phyloP scores from a whole-genome alignment of 306 rosid genomes.

The Rubus idaeus region DNA sequence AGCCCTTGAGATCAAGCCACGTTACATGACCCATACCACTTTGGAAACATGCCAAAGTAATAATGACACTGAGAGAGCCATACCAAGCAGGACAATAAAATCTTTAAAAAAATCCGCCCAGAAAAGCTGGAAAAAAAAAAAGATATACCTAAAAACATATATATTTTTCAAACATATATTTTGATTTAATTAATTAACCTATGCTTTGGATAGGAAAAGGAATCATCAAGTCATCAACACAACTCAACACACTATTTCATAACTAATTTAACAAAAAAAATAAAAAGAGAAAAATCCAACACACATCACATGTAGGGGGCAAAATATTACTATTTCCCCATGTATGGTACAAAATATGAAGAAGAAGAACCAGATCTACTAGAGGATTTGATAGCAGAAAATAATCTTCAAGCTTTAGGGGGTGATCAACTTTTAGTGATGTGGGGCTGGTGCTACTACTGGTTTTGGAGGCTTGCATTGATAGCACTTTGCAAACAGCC shows the following conservation, averaged over 20 bases:
- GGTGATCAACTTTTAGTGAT: constrained; percentile 24
- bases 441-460: constrained; percentile 33
- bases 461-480: constrained; percentile 72
- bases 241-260: constrained; percentile 51
- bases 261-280: constrained; percentile 29
- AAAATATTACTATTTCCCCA: constrained; percentile 57
- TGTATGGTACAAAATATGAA: constrained; percentile 60
- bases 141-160: constrained; percentile 25
- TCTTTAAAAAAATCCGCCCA: constrained; percentile 27
- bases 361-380: constrained; percentile 3
- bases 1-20: constrained; percentile 21
- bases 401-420: background rate
- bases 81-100: constrained; percentile 25
- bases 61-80: constrained; percentile 33
- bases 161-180: constrained; percentile 43
- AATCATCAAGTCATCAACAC: constrained; percentile 50
- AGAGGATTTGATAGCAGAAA: background rate
- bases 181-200: constrained; percentile 29
- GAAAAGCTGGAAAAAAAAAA: background rate
- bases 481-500: constrained; percentile 95
- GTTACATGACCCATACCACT: constrained; percentile 28
- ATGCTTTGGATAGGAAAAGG: constrained; percentile 49
- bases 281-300: constrained; percentile 38
- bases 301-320: constrained; percentile 52
- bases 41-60: constrained; percentile 49